Base-by-base conservation (phyloP, 768 basidiomycete genomes). In the Lyophyllum atratum region DNA sequence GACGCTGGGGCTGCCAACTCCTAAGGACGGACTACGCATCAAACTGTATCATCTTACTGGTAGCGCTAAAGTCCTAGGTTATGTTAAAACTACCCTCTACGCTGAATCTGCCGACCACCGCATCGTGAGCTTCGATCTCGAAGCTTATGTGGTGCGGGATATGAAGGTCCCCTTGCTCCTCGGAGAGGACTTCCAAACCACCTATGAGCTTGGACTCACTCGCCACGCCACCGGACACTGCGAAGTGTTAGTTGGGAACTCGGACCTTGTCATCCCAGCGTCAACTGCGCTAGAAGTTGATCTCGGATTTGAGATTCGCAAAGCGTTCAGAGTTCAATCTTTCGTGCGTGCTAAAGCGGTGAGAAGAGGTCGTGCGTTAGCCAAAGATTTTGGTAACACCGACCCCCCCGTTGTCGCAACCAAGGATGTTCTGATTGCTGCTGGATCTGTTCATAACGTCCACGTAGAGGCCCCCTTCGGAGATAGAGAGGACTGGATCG, bases 131-230 rank as follows among this genome's bases (percentile, higher is more conserved):
- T 26, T 74, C 3, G 56, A 52, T 10, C 54, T 71, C 0, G 72
- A 73, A 33, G 70, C 70, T 0, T 73, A 73, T 43, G 65, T 73
- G 0, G 67, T 72, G 12, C 63, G 65, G n/a, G 66, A 66, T 14
- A 71, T 71, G 70, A 55, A 64, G 0, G 64, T 67, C 0, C 66
- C 66, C 0, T 65, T 74, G 24, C 68, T n/a, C n/a, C n/a, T n/a
- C n/a, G n/a, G n/a, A n/a, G n/a, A n/a, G n/a, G n/a, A n/a, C n/a
- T n/a, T n/a, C 52, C 43, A 70, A 4, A 72, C 72, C 58, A 68
- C 72, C 39, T 75, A 74, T 21, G 49, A 49, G 33, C 34, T 49
- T 3, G 49, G 49, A 5, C 26, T 49, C 3, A 55, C 25, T 2
- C 51, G 60, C 1, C 60, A 53, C 29, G 37, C 54, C 0, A 22